These are phyloP conservation scores for Pseudogymnoascus sp. DNA, from an alignment of 2,329 filamentous ascomycete species.

Conservation along the genomic window DNA sequence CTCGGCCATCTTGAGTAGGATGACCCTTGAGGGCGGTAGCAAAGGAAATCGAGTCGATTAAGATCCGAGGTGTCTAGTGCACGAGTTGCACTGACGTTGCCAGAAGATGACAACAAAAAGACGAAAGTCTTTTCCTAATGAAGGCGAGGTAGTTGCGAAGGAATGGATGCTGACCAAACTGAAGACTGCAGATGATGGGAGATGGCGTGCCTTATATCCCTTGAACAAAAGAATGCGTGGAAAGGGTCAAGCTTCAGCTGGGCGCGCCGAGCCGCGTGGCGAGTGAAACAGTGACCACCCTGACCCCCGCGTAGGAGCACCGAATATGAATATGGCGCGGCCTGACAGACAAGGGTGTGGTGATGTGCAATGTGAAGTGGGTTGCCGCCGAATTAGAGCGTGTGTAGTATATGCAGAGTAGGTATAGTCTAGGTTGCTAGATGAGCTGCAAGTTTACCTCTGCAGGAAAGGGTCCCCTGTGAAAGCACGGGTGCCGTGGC, in stretches of 20 bases:
- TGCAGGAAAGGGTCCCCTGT: not conserved
- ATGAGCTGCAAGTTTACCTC: not conserved
- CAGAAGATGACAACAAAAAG: not conserved
- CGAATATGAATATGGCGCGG: constrained; percentile 2
- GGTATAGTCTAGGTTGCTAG: not conserved
- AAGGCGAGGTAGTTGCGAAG: not conserved
- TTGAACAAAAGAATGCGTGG: not conserved
- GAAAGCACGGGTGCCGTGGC: not conserved
- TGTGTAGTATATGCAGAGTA: not conserved
- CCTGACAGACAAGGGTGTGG: constrained; percentile 1
- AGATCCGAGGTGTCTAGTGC: not conserved
- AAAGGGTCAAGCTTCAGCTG: not conserved
- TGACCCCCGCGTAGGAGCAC: constrained; percentile 1
- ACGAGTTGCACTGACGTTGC: constrained; percentile 5
- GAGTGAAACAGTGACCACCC: constrained; percentile 6
- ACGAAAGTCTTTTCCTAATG: not conserved
- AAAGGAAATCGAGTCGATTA: not conserved
- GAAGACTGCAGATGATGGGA: not conserved
- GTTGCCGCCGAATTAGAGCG: not conserved
- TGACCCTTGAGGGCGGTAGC: not conserved
- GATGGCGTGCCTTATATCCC: constrained; percentile 9
- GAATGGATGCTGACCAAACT: not conserved
- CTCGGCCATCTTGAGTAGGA: constrained; percentile 18
- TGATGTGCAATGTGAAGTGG: not conserved
- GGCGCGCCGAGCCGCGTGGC: not conserved